Conservation (phyloP, 1,284 basidiomycete species). For the Ceratobasidium sp. region DNA sequence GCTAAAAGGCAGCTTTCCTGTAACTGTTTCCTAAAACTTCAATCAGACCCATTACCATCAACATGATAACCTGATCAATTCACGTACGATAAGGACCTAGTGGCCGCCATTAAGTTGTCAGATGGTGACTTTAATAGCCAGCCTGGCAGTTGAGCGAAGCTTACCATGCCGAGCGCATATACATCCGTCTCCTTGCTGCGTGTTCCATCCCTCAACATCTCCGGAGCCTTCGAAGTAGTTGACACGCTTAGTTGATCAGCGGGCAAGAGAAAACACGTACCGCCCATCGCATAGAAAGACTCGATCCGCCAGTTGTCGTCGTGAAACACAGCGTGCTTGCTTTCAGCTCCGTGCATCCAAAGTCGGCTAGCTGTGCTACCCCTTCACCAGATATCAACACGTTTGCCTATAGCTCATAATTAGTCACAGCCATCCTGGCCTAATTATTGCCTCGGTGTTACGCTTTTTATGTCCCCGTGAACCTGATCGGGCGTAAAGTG, state of each 20-base stretch:
- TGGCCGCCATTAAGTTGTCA: no score
- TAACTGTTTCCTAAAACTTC: background rate
- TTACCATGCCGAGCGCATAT: constrained; percentile 26
- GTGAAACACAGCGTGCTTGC: background rate
- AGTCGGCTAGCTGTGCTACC: no score
- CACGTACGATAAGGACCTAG: constrained; percentile 4
- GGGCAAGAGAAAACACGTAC: background rate
- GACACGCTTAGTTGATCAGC: no score
- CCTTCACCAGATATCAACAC: no score
- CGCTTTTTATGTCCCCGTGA: constrained; percentile 20
- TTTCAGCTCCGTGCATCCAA: background rate
- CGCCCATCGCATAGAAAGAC: background rate
- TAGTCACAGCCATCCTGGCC: no score
- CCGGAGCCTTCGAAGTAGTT: no score
- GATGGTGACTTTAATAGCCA: no score
- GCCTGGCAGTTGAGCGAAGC: background rate
- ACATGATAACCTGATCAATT: background rate
- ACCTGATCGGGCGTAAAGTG: background rate
- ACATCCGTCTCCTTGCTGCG: constrained; percentile 22
- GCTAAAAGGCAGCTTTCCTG: constrained; percentile 1
- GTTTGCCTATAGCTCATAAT: no score
- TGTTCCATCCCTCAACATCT: no score
- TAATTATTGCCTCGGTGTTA: background rate
- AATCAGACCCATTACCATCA: background rate
- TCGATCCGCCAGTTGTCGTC: background rate